A percentile compares a stretch with the other conserved stretches of the same genome.
Conservation (phyloP, 306 rosid species). For the Dryas drummondii region DNA sequence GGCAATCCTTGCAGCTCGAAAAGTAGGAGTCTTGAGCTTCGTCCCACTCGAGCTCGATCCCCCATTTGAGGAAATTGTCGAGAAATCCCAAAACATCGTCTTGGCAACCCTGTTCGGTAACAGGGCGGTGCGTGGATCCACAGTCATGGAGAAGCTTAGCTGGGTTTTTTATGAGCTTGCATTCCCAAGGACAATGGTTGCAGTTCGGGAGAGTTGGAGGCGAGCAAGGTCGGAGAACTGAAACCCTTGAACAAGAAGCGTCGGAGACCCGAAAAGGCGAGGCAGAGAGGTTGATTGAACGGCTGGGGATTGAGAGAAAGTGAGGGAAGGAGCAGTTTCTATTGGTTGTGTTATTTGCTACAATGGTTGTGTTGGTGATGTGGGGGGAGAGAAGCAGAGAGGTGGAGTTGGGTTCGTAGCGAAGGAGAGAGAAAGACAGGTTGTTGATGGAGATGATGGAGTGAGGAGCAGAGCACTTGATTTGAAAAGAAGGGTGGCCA, state of each 20-base stretch:
- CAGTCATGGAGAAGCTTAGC: slow-evolving; percentile 47
- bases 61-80: slow-evolving; percentile 35
- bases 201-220: slow-evolving; percentile 57
- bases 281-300: slow-evolving; percentile 51
- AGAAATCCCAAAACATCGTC: slow-evolving; percentile 60
- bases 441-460: slow-evolving; percentile 65
- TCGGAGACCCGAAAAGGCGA: slow-evolving; percentile 67
- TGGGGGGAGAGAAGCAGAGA: slow-evolving; percentile 58
- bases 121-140: slow-evolving; percentile 41
- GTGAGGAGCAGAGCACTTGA: slow-evolving; percentile 50
- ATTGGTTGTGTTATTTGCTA: neutral
- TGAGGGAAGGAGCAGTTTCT: slow-evolving; percentile 31
- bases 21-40: slow-evolving; percentile 61
- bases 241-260: slow-evolving; percentile 59
- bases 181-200: slow-evolving; percentile 70
- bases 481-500: slow-evolving; percentile 89
- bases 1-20: slow-evolving; percentile 51
- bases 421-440: slow-evolving; percentile 56
- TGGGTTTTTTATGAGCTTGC: slow-evolving; percentile 67
- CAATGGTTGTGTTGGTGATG: neutral
- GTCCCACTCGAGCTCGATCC: slow-evolving; percentile 80
- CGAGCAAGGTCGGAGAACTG: slow-evolving; percentile 58
- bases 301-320: slow-evolving; percentile 46
- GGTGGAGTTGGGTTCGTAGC: slow-evolving; percentile 55
- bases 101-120: slow-evolving; percentile 50